phyloP scores from a whole-genome alignment of 2,329 filamentous ascomycete species.

The Claviceps fusiformis region DNA sequence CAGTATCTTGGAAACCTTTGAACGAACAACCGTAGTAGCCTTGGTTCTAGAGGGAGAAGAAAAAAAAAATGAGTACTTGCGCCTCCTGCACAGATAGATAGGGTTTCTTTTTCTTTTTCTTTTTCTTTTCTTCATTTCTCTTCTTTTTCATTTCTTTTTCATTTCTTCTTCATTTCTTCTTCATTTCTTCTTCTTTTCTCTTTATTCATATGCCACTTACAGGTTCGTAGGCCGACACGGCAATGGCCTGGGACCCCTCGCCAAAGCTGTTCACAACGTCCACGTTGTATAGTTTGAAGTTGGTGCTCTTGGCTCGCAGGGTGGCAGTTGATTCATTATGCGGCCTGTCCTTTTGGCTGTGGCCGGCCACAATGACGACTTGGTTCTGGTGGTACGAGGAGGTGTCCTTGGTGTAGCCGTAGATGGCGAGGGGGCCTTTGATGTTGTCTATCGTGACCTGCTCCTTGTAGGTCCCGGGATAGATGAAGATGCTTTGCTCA shows the following conservation, averaged over 20 bases:
- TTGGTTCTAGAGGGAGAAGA: conserved; percentile 5
- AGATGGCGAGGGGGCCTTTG: conserved; percentile 33
- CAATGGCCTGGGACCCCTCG: conserved; percentile 30
- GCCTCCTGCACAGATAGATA: too few relatives aligned
- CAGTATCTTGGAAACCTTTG: conserved; percentile 34
- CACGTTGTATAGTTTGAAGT: conserved; percentile 49
- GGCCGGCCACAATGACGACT: conserved; percentile 34
- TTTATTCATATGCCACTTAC: background rate
- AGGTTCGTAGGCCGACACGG: conserved; percentile 21
- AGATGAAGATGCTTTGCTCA: conserved; percentile 2
- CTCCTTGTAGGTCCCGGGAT: background rate
- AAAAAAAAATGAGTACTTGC: background rate
- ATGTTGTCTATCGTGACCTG: background rate
- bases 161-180: too few relatives aligned
- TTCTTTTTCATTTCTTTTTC: too few relatives aligned
- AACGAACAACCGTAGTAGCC: conserved; percentile 34
- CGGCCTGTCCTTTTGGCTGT: conserved; percentile 22
- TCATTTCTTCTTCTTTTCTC: background rate
- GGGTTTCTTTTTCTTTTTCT: too few relatives aligned
- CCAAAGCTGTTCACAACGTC: conserved; percentile 33
- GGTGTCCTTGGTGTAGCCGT: conserved; percentile 43
- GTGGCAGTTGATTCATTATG: conserved; percentile 40
- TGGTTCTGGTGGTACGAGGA: conserved; percentile 39
- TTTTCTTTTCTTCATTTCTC: too few relatives aligned
- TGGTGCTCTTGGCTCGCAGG: conserved; percentile 27